phyloP scores from a whole-genome alignment of 306 rosid genomes.

The Senna tora region DNA sequence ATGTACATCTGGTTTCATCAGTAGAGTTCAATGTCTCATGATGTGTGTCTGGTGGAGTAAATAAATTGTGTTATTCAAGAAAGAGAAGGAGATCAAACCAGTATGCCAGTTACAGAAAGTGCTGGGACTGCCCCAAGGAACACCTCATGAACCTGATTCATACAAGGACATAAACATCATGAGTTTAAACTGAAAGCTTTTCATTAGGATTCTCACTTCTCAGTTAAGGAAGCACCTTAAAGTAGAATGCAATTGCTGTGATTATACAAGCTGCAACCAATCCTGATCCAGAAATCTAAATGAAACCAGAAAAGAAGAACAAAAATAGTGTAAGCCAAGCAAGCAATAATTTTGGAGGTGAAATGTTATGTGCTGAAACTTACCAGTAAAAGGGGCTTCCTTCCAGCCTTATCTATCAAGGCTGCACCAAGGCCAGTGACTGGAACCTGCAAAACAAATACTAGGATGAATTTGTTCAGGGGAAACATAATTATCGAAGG shows the following conservation, averaged over 20 bases:
- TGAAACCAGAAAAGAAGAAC: constrained; percentile 38
- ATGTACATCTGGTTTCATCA: constrained; percentile 64
- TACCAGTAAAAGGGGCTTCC: constrained; percentile 89
- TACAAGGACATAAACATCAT: constrained; percentile 24
- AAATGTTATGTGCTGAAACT: neutral
- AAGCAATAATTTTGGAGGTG: constrained; percentile 22
- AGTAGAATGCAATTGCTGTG: constrained; percentile 73
- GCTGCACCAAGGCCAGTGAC: constrained; percentile 66
- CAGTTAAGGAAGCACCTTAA: constrained; percentile 55
- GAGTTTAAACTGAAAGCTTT: constrained; percentile 19
- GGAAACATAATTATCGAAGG: neutral
- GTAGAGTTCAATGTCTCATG: constrained; percentile 1
- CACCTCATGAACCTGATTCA: constrained; percentile 59
- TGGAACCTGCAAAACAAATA: constrained; percentile 55
- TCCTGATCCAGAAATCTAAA: constrained; percentile 75
- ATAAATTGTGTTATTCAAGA: neutral
- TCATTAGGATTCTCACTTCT: constrained; percentile 5
- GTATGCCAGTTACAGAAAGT: constrained; percentile 71
- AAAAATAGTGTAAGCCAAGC: constrained; percentile 14
- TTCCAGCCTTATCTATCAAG: constrained; percentile 71
- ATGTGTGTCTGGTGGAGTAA: neutral
- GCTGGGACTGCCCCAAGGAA: constrained; percentile 55
- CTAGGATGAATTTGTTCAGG: constrained; percentile 1
- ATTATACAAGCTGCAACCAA: constrained; percentile 63
- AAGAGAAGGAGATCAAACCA: constrained; percentile 50